Percentiles rank a stretch among this genome's conserved stretches.
phyloP scores from a whole-genome alignment of 2,329 filamentous ascomycete genomes.

The Amauroascus verrucosus region DNA sequence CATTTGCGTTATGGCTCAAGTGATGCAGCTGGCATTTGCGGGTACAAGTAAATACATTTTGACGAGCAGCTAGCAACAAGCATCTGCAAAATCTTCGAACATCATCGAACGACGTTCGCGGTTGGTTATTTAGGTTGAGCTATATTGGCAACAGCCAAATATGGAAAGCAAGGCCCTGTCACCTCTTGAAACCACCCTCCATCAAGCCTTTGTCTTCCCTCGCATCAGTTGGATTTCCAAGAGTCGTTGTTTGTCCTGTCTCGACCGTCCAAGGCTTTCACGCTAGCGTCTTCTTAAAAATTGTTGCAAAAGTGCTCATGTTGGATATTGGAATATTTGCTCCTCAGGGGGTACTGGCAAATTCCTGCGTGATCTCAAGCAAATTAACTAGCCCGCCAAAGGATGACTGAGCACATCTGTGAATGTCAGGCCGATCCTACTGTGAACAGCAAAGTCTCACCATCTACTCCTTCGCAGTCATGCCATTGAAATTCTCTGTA shows the following conservation, averaged over 20 bases:
- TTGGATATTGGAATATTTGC: background rate
- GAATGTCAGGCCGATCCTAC: background rate
- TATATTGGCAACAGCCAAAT: background rate
- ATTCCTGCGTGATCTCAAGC: background rate
- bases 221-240: background rate
- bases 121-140: background rate
- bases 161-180: background rate
- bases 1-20: background rate
- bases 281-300: too few species aligned
- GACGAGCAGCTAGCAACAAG: background rate
- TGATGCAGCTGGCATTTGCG: background rate
- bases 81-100: background rate
- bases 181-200: too few species aligned
- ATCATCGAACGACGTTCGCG: background rate
- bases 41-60: background rate
- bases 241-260: too few species aligned
- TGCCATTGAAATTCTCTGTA: constrained; percentile 4
- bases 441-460: background rate
- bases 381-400: background rate
- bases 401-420: constrained; percentile 8
- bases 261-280: too few species aligned
- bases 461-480: constrained; percentile 1
- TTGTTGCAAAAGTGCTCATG: background rate
- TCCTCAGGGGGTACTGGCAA: background rate
- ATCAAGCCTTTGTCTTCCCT: too few species aligned